Conservation (phyloP, 1,284 basidiomycete species). For the Puccinia coronata region DNA sequence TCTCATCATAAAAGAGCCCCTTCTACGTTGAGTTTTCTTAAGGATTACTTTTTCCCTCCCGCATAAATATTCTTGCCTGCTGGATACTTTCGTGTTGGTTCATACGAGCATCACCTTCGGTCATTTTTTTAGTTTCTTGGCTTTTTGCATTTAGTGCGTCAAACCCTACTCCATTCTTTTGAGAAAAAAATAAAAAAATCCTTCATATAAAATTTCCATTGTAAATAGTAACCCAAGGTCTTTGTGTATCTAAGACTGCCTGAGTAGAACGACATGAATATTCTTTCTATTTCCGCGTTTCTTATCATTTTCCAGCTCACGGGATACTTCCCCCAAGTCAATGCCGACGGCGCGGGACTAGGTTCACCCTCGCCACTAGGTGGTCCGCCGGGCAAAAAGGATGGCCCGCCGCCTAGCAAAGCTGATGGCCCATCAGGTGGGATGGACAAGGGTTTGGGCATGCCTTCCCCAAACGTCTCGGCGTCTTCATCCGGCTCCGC, state of each 20-base stretch:
- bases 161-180: neutral
- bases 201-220: neutral
- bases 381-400: neutral
- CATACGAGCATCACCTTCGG: neutral
- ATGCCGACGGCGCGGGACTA: neutral
- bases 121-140: neutral
- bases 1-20: neutral
- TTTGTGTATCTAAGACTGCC: neutral
- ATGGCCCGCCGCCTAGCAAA: neutral
- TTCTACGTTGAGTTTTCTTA: too few relatives aligned
- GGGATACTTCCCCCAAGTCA: neutral
- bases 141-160: neutral
- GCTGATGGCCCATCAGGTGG: neutral
- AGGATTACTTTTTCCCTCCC: too few relatives aligned
- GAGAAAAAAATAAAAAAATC: neutral
- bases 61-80: too few relatives aligned
- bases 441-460: neutral
- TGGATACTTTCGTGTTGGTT: neutral
- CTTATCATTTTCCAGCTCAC: neutral
- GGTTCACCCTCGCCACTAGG: neutral
- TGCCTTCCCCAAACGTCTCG: neutral
- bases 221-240: neutral
- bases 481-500: neutral
- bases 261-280: conserved; percentile 9
- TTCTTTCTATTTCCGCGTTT: neutral